Conservation (phyloP, 257 asterid genomes). For the Jasminum sambac region DNA sequence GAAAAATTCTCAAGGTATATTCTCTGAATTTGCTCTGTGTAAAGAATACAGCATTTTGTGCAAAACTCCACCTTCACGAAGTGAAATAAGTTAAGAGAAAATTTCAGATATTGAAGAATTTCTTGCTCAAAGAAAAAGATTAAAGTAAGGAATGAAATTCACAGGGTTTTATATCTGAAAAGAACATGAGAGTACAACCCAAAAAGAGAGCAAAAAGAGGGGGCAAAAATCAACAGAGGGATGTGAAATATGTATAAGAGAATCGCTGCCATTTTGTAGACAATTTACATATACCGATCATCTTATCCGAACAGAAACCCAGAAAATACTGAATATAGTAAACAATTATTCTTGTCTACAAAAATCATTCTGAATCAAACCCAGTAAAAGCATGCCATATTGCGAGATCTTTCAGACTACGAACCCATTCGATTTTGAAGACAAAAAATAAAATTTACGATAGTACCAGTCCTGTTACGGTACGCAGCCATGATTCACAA, state of each 20-base stretch:
- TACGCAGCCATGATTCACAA: neutral
- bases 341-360: slow-evolving; percentile 15
- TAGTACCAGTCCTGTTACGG: neutral
- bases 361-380: slow-evolving; percentile 23
- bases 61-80: neutral
- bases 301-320: neutral
- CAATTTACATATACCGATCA: neutral
- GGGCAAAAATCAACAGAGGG: neutral
- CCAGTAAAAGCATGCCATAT: slow-evolving; percentile 16
- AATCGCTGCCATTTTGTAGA: neutral
- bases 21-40: neutral
- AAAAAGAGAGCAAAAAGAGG: neutral
- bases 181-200: neutral
- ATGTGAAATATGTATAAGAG: neutral
- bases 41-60: neutral
- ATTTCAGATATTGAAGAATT: neutral
- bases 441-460: neutral
- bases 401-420: neutral
- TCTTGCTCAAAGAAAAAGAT: neutral
- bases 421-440: neutral
- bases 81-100: neutral
- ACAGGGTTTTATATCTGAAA: neutral
- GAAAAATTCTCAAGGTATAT: slow-evolving; percentile 4
- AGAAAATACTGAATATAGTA: neutral
- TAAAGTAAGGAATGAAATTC: neutral